Evolutionary conservation across 352 stramenopile species (phyloP).

Genomic region (Pythium dissimile): DNA sequence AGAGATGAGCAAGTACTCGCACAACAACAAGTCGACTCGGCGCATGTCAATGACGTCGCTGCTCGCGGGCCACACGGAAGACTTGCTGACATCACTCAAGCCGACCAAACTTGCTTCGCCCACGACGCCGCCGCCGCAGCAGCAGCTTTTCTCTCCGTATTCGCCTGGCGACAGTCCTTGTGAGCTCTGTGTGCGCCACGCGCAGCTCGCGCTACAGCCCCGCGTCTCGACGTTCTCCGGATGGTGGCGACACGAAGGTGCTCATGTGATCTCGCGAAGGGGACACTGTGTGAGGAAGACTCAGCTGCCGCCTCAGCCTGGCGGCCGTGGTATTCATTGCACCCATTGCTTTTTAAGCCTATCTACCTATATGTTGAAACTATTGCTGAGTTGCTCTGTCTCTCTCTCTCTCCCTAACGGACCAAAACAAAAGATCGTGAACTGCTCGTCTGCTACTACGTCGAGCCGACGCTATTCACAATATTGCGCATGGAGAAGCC

Average conservation of each 20-base stretch:
- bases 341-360: background rate
- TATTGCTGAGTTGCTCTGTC: background rate
- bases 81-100: background rate
- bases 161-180: background rate
- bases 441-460: background rate
- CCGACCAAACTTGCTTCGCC: background rate
- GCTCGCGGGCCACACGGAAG: background rate
- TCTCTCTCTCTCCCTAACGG: background rate
- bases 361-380: background rate
- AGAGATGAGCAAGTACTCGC: background rate
- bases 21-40: background rate
- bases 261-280: constrained; percentile 6
- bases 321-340: too few species aligned
- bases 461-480: background rate
- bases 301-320: too few species aligned
- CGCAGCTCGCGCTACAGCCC: background rate
- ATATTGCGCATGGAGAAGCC: constrained; percentile 43
- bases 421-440: too few species aligned
- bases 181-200: background rate
- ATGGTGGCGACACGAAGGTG: background rate
- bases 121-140: constrained; percentile 6
- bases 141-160: background rate
- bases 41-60: background rate
- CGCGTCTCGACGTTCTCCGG: background rate
- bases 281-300: background rate